A percentile compares a stretch with the other conserved stretches of the same genome.
phyloP scores from a whole-genome alignment of 1,139 yeast species.

The Candida pseudoviswanathii region DNA sequence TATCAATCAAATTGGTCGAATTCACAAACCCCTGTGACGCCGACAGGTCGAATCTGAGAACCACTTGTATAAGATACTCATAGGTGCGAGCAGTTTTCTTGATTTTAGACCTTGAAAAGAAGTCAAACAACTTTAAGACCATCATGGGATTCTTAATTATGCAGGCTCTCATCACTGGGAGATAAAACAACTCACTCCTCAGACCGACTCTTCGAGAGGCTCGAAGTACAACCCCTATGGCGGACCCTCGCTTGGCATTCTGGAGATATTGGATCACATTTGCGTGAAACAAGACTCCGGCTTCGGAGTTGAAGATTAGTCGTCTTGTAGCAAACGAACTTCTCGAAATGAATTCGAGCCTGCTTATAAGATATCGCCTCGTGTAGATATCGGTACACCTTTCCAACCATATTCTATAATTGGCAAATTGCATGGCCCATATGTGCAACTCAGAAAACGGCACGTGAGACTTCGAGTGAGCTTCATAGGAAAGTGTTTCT shows the following conservation, averaged over 20 bases:
- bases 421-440: slow-evolving; percentile 33
- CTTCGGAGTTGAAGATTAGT: background rate
- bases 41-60: slow-evolving; percentile 2
- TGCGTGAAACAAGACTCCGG: background rate
- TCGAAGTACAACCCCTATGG: too few relatives aligned
- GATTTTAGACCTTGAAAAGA: too few relatives aligned
- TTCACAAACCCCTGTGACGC: slow-evolving; percentile 3
- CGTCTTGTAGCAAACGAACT: background rate
- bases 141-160: too few relatives aligned
- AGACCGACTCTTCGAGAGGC: too few relatives aligned
- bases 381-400: background rate
- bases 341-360: slow-evolving; percentile 2
- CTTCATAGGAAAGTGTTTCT: slow-evolving; percentile 29
- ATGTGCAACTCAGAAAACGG: slow-evolving; percentile 36
- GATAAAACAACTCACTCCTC: too few relatives aligned
- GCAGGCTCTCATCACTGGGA: too few relatives aligned
- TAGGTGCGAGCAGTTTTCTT: slow-evolving; percentile 11
- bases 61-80: slow-evolving; percentile 1
- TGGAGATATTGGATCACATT: background rate
- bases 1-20: slow-evolving; percentile 6
- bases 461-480: slow-evolving; percentile 28
- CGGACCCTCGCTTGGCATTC: too few relatives aligned
- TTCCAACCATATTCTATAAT: slow-evolving; percentile 32
- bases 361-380: background rate
- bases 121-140: too few relatives aligned